phyloP scores from a whole-genome alignment of 2,329 filamentous ascomycete genomes.

The Fusarium ramigenum region DNA sequence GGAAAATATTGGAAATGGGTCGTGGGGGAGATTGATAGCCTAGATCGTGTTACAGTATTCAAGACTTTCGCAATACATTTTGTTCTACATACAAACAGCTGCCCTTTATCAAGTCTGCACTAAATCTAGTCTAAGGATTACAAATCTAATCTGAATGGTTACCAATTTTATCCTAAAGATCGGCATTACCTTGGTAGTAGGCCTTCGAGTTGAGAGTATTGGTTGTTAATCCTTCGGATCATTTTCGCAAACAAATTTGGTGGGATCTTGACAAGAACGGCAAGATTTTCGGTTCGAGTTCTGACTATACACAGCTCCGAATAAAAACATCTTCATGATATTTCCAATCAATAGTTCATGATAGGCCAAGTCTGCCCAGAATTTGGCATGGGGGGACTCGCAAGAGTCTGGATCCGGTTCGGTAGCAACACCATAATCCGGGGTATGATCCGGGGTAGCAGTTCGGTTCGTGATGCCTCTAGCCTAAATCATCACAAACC shows the following conservation, averaged over 20 bases:
- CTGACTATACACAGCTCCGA: background rate
- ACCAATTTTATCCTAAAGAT: background rate
- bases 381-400: conserved; percentile 2
- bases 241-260: background rate
- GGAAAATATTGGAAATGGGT: background rate
- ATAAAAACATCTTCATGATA: background rate
- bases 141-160: background rate
- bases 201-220: background rate
- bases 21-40: background rate
- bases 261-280: too few relatives aligned
- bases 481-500: conserved; percentile 11
- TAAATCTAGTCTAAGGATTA: background rate
- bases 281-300: background rate
- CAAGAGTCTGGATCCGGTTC: conserved; percentile 27
- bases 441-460: conserved; percentile 13
- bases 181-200: background rate
- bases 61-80: background rate
- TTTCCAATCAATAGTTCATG: background rate
- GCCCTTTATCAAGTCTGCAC: accelerated
- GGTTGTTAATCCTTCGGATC: too few relatives aligned
- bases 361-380: conserved; percentile 1
- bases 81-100: background rate
- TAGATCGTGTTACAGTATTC: background rate
- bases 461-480: conserved; percentile 27
- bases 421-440: conserved; percentile 18